Evolutionary conservation across 805 yeast genomes (phyloP).

Genomic region (Debaryomyces hansenii): DNA sequence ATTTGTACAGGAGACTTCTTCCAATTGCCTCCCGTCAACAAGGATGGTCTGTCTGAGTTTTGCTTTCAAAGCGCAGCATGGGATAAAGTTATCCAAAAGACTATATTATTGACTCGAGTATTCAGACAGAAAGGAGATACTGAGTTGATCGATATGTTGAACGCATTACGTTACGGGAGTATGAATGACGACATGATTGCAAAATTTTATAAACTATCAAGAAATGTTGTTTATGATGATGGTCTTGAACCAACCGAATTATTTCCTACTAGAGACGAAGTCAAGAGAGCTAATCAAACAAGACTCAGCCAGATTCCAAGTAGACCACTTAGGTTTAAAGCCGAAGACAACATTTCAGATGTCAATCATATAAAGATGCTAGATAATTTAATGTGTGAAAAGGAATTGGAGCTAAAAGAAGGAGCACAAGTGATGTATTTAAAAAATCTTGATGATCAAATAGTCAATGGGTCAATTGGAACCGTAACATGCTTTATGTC

Average conservation of each 20-base stretch:
- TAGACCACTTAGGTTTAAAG: constrained; percentile 39
- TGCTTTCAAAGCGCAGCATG: constrained; percentile 79
- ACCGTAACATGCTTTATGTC: constrained; percentile 58
- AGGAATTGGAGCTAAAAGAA: constrained; percentile 60
- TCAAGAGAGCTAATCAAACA: constrained; percentile 66
- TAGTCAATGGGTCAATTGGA: constrained; percentile 94
- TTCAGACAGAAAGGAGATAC: constrained; percentile 87
- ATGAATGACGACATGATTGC: constrained; percentile 49
- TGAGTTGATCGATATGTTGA: constrained; percentile 74
- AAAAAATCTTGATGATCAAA: constrained; percentile 69
- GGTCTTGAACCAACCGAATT: constrained; percentile 89
- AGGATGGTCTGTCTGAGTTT: constrained; percentile 43
- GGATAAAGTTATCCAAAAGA: constrained; percentile 60
- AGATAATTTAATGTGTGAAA: constrained; percentile 73
- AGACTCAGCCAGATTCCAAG: constrained; percentile 47
- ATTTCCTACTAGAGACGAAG: constrained; percentile 84
- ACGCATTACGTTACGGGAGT: constrained; percentile 74
- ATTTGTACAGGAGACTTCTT: constrained; percentile 93
- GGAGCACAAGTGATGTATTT: constrained; percentile 95
- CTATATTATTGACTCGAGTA: constrained; percentile 72
- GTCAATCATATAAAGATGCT: constrained; percentile 31
- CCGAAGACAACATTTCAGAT: constrained; percentile 31
- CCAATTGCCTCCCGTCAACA: constrained; percentile 88
- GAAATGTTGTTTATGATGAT: constrained; percentile 60
- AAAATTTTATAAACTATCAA: constrained; percentile 53